Conservation (phyloP, 179 eudicot genomes). For the Silene coronaria region DNA sequence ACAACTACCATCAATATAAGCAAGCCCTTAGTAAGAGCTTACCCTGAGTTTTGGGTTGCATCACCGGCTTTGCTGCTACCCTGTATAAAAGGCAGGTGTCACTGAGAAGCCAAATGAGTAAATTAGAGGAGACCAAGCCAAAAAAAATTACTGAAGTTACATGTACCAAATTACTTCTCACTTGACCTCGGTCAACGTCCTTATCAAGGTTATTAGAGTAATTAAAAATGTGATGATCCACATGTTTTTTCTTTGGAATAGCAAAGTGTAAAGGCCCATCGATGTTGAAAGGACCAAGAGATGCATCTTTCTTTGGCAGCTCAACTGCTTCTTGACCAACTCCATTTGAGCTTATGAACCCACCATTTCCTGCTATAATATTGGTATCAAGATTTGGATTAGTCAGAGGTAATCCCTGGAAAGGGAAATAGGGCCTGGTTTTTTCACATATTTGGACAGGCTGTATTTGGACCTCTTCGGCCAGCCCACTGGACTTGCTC, state of each 20-base stretch:
- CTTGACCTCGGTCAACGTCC: conserved; percentile 17
- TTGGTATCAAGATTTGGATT: conserved; percentile 5
- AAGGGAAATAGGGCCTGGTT: conserved; percentile 10
- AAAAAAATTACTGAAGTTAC: neutral
- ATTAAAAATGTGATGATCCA: conserved; percentile 5
- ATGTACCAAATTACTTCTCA: conserved; percentile 15
- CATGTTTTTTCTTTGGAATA: conserved; percentile 17
- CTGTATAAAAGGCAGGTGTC: conserved; percentile 20
- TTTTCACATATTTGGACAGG: conserved; percentile 9
- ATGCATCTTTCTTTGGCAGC: conserved; percentile 15
- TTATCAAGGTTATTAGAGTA: conserved; percentile 17
- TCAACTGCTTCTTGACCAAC: conserved; percentile 13
- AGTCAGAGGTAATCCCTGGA: conserved; percentile 4
- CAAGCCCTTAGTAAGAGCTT: conserved; percentile 14
- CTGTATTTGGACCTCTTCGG: conserved; percentile 10
- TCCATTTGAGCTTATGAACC: conserved; percentile 8
- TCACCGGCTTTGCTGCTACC: conserved; percentile 18
- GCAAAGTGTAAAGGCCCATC: conserved; percentile 21
- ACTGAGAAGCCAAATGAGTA: conserved; percentile 12
- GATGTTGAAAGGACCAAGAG: conserved; percentile 12
- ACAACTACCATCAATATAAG: neutral
- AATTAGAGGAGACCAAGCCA: neutral
- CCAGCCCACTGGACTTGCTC: neutral
- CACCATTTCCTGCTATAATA: conserved; percentile 15
- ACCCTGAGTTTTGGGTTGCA: conserved; percentile 24